Percentiles rank a stretch among this genome's conserved stretches.
phyloP scores from a whole-genome alignment of 495 filamentous ascomycete genomes.

The Penicillium waksmanii region DNA sequence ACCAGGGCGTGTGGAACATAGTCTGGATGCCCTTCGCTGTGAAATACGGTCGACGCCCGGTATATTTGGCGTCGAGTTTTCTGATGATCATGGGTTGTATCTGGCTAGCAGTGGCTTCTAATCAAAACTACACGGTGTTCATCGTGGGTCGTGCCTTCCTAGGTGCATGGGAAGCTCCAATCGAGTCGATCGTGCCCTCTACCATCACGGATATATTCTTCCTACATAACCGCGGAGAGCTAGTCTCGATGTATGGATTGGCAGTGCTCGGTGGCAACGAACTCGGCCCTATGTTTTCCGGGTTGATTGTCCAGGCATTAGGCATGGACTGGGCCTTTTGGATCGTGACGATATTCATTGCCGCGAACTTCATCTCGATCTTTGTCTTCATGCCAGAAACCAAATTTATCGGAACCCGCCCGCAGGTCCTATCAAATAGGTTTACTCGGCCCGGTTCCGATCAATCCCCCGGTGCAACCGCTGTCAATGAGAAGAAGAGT shows the following conservation, averaged over 20 bases:
- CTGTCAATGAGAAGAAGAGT: background rate
- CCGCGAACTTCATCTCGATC: constrained; percentile 43
- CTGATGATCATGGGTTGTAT: constrained; percentile 42
- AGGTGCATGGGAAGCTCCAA: constrained; percentile 53
- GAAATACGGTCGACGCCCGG: constrained; percentile 57
- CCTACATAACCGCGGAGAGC: constrained; percentile 58
- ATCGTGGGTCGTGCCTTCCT: constrained; percentile 51
- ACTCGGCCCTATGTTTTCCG: constrained; percentile 52
- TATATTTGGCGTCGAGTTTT: constrained; percentile 40
- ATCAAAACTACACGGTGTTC: constrained; percentile 42
- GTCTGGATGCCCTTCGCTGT: constrained; percentile 58
- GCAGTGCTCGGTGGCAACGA: constrained; percentile 49
- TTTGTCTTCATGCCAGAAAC: constrained; percentile 60
- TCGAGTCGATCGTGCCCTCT: constrained; percentile 53
- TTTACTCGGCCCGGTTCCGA: too few relatives aligned
- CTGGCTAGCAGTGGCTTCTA: constrained; percentile 46
- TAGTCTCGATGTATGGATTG: constrained; percentile 49
- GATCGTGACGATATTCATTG: constrained; percentile 52
- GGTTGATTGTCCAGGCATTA: constrained; percentile 52
- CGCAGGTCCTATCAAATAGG: too few relatives aligned
- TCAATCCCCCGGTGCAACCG: too few relatives aligned
- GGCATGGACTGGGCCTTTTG: constrained; percentile 55
- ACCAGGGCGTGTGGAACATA: constrained; percentile 52
- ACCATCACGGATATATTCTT: constrained; percentile 62
- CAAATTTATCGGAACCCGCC: constrained; percentile 32